Base-by-base conservation (phyloP, 257 asterid species). In the Thymus mandschuricus region DNA sequence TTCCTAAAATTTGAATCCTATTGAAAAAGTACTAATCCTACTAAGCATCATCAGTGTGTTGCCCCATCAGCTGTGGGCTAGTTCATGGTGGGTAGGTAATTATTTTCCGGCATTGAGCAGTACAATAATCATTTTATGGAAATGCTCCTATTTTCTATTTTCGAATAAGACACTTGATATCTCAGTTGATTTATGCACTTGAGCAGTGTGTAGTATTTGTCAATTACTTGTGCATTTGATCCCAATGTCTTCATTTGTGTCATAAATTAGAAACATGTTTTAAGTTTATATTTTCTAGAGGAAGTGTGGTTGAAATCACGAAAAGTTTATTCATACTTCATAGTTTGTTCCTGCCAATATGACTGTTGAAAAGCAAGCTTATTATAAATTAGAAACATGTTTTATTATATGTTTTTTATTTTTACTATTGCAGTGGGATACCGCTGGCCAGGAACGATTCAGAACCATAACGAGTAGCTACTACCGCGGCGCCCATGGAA, bases 401-500 rank as follows among this genome's bases (percentile, higher is more conserved):
- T 46, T 49, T 68, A 34, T 28, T 38, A 21, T 61, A 10, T 40
- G 34, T 3, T 45, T 29, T 31, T 28, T 6, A 12, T 58, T 74
- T 43, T 21, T 21, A 21, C 43, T 44, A 61, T 57, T 81, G 82
- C 86, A 92, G 98, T 88, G 96, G 98, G 98, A 92, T 82, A 92
- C 98, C 28, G 98, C 98, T 69, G 96, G 98, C 68, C 98, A 89
- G 81, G 98, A 92, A 81, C 96, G 96, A 51, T 92, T 92, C 86
- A 84, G 98, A 72, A 92, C 98, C 34, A 92, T 92, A 74, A 92
- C 98, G 57, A 92, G 98, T 72, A 89, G 96, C 88, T 92, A 92
- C 79, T 92, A 92, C 83, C 96, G 96, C 15, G 98, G 98, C 61
- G 98, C 98, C 49, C 98, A 92, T 84, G 98, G 98, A 77, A 92